Base-by-base conservation (phyloP, 129 eudicot species). In the Tagetes patula region DNA sequence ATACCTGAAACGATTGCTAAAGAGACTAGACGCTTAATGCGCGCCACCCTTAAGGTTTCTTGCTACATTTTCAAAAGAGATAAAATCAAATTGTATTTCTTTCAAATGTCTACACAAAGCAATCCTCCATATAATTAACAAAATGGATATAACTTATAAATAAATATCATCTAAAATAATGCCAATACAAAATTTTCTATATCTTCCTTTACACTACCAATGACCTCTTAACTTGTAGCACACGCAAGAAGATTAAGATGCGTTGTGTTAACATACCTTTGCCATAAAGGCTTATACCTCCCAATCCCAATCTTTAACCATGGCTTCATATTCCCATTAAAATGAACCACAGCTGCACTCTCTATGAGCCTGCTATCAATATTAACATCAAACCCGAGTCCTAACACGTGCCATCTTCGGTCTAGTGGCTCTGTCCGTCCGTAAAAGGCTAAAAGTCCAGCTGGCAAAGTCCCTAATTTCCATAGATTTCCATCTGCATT, bases 331-430 rank as follows among this genome's bases (percentile, higher is more conserved):
- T 85, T 82, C 75, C 98, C 98, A 14, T 88, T 91, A 67, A 81
- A 92, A 82, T 92, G 97, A 79, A 92, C 63, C 13, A 89, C 97
- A 5, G 97, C 97, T 42, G 96, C 97, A 83, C 89, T 92, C 58
- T 89, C 96, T 37, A 92, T 92, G 43, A 92, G 82, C 52, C 97
- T 80, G 83, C 75, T 89, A 75, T 92, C 96, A 56, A 92, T 83
- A 69, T 82, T 89, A 49, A 80, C 73, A 63, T 92, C 94, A 34
- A 85, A 92, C 48, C 97, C 97, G 33, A 92, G 82, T 59, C 97
- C 96, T 8, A 89, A 64, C 30, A 92, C 96, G n/a, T 92, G 97
- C 97, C 96, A 89, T 74, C 97, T 89, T 65, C 97, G 81, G 65
- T 92, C 97, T 27, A 92, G 85, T 13, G 97, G 96, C 83, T 89